Evolutionary conservation across 1,284 basidiomycete genomes (phyloP).

Genomic region (Inonotus hispidus): DNA sequence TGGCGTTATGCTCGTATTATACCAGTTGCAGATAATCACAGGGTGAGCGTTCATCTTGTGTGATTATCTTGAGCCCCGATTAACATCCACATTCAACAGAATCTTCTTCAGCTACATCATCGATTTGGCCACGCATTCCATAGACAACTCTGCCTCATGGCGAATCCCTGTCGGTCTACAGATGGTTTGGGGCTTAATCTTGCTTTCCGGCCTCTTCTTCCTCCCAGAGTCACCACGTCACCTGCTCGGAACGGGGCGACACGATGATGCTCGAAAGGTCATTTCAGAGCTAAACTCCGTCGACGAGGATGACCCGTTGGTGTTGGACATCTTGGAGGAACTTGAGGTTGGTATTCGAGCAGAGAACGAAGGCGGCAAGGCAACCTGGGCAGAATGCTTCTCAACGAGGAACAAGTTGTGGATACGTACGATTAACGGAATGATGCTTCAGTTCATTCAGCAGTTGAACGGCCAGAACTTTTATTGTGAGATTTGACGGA

Average conservation of each 20-base stretch:
- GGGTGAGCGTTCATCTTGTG: slow-evolving; percentile 37
- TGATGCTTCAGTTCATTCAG: slow-evolving; percentile 81
- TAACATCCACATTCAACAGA: slow-evolving; percentile 29
- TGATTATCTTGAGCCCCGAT: not conserved
- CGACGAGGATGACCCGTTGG: slow-evolving; percentile 53
- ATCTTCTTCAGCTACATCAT: slow-evolving; percentile 72
- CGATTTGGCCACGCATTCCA: slow-evolving; percentile 61
- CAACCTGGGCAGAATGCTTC: slow-evolving; percentile 77
- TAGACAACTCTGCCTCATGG: slow-evolving; percentile 63
- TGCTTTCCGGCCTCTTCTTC: slow-evolving; percentile 67
- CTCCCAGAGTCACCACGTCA: slow-evolving; percentile 80
- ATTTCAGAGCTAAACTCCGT: slow-evolving; percentile 65
- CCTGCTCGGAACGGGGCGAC: slow-evolving; percentile 48
- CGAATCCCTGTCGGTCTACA: slow-evolving; percentile 65
- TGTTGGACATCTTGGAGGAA: slow-evolving; percentile 62
- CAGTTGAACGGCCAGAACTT: slow-evolving; percentile 76
- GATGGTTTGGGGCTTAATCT: slow-evolving; percentile 59
- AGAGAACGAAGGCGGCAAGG: slow-evolving; percentile 75
- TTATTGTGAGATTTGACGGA: slow-evolving; percentile 42
- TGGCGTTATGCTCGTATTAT: slow-evolving; percentile 68
- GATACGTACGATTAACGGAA: slow-evolving; percentile 68
- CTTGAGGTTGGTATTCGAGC: slow-evolving; percentile 61
- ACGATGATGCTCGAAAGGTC: slow-evolving; percentile 51
- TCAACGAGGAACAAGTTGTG: slow-evolving; percentile 61
- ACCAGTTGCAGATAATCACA: slow-evolving; percentile 71